phyloP scores from a whole-genome alignment of 2,329 filamentous ascomycete species.

The Aspergillus amoenus region DNA sequence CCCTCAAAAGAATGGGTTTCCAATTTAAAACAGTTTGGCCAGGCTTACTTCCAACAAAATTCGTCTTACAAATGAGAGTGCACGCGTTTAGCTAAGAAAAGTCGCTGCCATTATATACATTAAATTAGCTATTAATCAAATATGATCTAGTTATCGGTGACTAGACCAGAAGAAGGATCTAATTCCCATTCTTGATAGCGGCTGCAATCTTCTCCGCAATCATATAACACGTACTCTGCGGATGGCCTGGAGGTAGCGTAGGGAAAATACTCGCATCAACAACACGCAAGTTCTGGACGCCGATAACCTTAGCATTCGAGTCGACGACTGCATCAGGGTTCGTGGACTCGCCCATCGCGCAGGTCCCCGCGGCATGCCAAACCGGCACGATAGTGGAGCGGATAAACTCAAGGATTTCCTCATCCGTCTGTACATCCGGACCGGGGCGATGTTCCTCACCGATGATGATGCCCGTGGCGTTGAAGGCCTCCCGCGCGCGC shows the following conservation, averaged over 20 bases:
- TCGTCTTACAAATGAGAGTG: too few species aligned
- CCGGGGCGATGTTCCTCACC: slow-evolving; percentile 38
- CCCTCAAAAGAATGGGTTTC: too few species aligned
- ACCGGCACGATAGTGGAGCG: slow-evolving; percentile 26
- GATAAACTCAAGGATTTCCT: slow-evolving; percentile 38
- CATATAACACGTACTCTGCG: slow-evolving; percentile 11
- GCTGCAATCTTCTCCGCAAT: slow-evolving; percentile 14
- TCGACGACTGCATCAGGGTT: slow-evolving; percentile 38
- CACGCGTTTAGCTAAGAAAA: too few species aligned
- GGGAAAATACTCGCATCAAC: slow-evolving; percentile 13
- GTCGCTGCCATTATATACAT: too few species aligned
- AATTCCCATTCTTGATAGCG: slow-evolving; percentile 8
- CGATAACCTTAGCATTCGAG: slow-evolving; percentile 29
- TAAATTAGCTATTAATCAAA: too few species aligned
- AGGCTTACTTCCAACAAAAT: too few species aligned
- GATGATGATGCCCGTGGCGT: slow-evolving; percentile 20
- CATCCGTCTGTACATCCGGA: slow-evolving; percentile 38
- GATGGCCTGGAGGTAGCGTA: slow-evolving; percentile 10
- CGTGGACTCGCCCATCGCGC: slow-evolving; percentile 36
- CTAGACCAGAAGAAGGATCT: neutral
- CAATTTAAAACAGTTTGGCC: too few species aligned
- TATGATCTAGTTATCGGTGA: too few species aligned
- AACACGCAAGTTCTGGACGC: slow-evolving; percentile 20
- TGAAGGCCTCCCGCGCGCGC: slow-evolving; percentile 41
- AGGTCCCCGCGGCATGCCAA: slow-evolving; percentile 37